Base-by-base conservation (phyloP, 805 yeast genomes). In the Candida quercuum region DNA sequence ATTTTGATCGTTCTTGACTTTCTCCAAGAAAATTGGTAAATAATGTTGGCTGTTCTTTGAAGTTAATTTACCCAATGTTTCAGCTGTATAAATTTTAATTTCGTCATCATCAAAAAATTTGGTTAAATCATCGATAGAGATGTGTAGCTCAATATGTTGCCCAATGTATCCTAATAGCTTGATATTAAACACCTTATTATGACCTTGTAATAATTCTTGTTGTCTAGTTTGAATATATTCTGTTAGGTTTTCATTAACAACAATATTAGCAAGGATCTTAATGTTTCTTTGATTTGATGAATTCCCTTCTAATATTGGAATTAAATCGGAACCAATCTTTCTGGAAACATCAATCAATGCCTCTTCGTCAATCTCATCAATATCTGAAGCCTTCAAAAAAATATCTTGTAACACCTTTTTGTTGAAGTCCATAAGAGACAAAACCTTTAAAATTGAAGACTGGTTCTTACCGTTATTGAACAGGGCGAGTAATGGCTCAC, bases 121-220 rank as follows among this genome's bases (percentile, higher is more conserved):
- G 46, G 57, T 54, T 46, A 77, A 54, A 14, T 67, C 60, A 1
- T 57, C 63, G 20, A 71, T 47, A 4, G 63, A 54, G 16, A 64
- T 46, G 5, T 57, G 49, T 26, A 70, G 46, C 24, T 55, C 56
- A 38, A 52, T 46, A 6, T 56, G 40, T 38, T 63, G 60, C n/a
- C 74, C 71, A 22, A 74, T 60, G 40, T 68, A 67, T 5, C 81
- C 84, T 36, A 78, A 52, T 28, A 72, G 71, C 26, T 67, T 68
- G 29, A 64, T 54, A 31, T 60, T 59, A 47, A 68, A 71, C 1
- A 61, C 42, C 13, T 57, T 36, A 26, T 54, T 42, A 21, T 39
- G 35, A 13, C 40, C 49, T 2, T 35, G 20, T 4, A 43, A 18
- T 21, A 48, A 32, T 40, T 52, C 54, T 15, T 29, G 21, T 26